Base-by-base conservation (phyloP, 495 filamentous ascomycete species). In the Aspergillus leporis region DNA sequence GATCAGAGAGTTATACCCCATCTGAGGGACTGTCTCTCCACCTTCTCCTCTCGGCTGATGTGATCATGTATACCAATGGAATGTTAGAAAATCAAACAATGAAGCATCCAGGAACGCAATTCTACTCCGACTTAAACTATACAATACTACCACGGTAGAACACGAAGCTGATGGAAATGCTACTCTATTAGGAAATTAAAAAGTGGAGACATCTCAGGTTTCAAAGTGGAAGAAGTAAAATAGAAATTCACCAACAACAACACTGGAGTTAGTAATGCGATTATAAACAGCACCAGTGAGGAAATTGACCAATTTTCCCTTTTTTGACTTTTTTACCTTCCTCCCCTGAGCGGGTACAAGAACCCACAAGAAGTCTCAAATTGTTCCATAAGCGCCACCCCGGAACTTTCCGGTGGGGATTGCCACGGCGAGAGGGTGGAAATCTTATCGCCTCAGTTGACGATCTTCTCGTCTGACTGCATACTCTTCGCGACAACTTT, bases 391-490 rank as follows among this genome's bases (percentile, higher is more conserved):
- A 55, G 58, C 56, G 54, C 60, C 63, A 66, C 63, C 36, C 63
- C 60, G 63, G 63, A 47, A 51, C 50, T 51, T 60, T 66, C 64
- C 61, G n/a, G 60, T 45, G 7, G 51, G 51, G 56, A 59, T 63
- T 59, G 61, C 55, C 48, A 64, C 54, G 32, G 38, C 25, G 25
- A 56, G 41, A 49, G 48, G 54, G 31, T n/a, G 54, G 41, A 56
- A n/a, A 47, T 48, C 50, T 41, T 36, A 59, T 25, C 50, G 50
- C 50, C 51, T 53, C 38, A 41, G n/a, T 12, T 13, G 38, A 23
- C 52, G 52, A 41, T 54, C 51, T 22, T 23, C 51, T 34, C 21
- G 31, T 16, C 31, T 34, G 30, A 34, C 51, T 38, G 31, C 40
- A 41, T 14, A 41, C n/a, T 18, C 13, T 16, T 18, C 38, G 12